Conservation (phyloP, 2,329 filamentous ascomycete species). For the Juglanconis oblonga region DNA sequence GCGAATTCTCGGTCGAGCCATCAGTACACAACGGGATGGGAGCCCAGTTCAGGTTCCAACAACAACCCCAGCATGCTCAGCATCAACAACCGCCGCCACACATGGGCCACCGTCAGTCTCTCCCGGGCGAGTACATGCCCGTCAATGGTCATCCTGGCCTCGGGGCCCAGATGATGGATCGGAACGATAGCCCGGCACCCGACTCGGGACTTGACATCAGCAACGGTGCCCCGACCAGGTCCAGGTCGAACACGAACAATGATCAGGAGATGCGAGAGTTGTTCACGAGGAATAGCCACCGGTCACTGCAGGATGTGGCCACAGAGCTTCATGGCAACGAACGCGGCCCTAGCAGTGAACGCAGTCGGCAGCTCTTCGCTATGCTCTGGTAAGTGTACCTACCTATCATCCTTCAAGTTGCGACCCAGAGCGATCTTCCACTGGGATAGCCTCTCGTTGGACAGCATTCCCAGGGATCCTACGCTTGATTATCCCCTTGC, state of each 20-base stretch:
- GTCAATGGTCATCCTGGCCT: conserved; percentile 14
- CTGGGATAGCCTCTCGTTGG: neutral
- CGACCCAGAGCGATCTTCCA: neutral
- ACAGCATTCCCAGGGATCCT: neutral
- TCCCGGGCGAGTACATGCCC: conserved; percentile 50
- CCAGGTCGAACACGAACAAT: conserved; percentile 72
- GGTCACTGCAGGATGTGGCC: conserved; percentile 68
- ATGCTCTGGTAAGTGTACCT: conserved; percentile 73
- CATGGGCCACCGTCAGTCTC: conserved; percentile 43
- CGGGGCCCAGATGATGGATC: conserved; percentile 55
- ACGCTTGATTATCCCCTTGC: neutral
- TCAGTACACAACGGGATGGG: conserved; percentile 45
- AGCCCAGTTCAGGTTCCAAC: conserved; percentile 33
- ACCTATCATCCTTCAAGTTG: neutral
- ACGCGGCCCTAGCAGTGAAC: conserved; percentile 75
- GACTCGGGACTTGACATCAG: conserved; percentile 47
- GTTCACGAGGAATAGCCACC: conserved; percentile 65
- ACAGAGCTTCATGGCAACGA: conserved; percentile 76
- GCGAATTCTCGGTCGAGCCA: conserved; percentile 48
- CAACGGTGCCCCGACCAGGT: conserved; percentile 50
- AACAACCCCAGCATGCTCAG: conserved; percentile 27
- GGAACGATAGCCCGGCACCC: conserved; percentile 56
- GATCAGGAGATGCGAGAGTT: conserved; percentile 78
- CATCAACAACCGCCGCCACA: conserved; percentile 29
- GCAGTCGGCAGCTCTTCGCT: conserved; percentile 80